These are phyloP conservation scores for Naganishia onofrii DNA, from an alignment of 768 basidiomycete species.

Conservation along the genomic window DNA sequence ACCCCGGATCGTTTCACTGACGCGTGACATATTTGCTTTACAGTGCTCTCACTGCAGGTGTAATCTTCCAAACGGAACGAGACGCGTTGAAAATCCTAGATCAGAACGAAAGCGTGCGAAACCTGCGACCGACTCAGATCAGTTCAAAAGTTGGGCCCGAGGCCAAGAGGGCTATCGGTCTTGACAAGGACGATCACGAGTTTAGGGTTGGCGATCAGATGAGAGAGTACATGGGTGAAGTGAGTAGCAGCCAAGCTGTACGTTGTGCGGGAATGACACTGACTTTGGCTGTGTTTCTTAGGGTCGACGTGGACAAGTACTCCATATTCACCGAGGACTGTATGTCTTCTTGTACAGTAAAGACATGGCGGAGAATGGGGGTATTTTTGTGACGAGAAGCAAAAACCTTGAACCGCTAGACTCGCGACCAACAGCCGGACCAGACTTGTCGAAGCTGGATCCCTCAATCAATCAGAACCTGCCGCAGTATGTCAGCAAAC, in stretches of 20 bases:
- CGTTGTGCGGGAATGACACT: too few relatives aligned
- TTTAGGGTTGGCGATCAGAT: conserved; percentile 83
- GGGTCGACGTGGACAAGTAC: conserved; percentile 77
- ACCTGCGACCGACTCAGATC: conserved; percentile 90
- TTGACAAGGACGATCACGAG: conserved; percentile 83
- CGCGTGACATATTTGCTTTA: too few relatives aligned
- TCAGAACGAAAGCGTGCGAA: conserved; percentile 82
- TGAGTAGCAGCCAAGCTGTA: conserved; percentile 52
- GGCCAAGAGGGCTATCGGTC: conserved; percentile 76
- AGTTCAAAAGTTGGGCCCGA: conserved; percentile 73
- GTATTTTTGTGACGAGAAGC: conserved; percentile 78
- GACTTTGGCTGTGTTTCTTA: neutral
- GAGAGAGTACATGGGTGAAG: conserved; percentile 82
- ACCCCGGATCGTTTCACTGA: too few relatives aligned
- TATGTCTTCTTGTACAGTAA: conserved; percentile 93
- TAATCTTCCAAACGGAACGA: conserved; percentile 95
- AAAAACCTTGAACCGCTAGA: conserved; percentile 34
- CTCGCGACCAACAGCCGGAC: conserved; percentile 54
- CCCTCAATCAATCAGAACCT: conserved; percentile 60
- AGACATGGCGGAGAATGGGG: conserved; percentile 83
- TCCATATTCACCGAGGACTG: conserved; percentile 91
- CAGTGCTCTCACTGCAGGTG: conserved; percentile 81
- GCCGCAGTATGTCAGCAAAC: conserved; percentile 40
- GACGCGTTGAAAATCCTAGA: conserved; percentile 94
- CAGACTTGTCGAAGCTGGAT: conserved; percentile 89